Evolutionary conservation across 768 basidiomycete genomes (phyloP).

Genomic region (Hortiboletus flavorubellus): DNA sequence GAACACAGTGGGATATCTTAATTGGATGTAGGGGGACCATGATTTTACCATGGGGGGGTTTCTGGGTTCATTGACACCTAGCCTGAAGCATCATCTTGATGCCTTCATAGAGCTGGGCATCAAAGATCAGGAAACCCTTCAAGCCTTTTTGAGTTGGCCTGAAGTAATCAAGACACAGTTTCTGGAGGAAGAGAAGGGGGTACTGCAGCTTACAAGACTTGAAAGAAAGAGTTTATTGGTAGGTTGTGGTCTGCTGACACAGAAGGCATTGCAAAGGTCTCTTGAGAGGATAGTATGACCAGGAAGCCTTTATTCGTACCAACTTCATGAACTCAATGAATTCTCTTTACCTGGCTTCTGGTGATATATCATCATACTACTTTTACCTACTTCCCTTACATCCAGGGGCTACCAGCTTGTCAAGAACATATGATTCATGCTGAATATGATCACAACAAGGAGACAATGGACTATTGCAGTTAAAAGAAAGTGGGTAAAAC

Average conservation of each 20-base stretch:
- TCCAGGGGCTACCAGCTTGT: neutral
- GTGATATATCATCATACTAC: neutral
- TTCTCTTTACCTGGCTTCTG: neutral
- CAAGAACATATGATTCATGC: slow-evolving; percentile 19
- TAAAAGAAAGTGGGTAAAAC: slow-evolving; percentile 20
- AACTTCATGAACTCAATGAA: neutral
- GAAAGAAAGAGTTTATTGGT: slow-evolving; percentile 19
- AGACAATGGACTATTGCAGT: slow-evolving; percentile 25
- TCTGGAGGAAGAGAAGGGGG: slow-evolving; percentile 9
- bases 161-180: slow-evolving; percentile 12
- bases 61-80: slow-evolving; percentile 20
- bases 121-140: slow-evolving; percentile 18
- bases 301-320: neutral
- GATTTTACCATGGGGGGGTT: slow-evolving; percentile 10
- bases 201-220: slow-evolving; percentile 20
- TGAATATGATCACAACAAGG: slow-evolving; percentile 24
- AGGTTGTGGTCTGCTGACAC: slow-evolving; percentile 2
- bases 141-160: slow-evolving; percentile 25
- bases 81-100: slow-evolving; percentile 17
- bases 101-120: slow-evolving; percentile 23
- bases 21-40: neutral
- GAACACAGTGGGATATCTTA: neutral
- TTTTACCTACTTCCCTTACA: slow-evolving; percentile 4
- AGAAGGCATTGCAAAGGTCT: slow-evolving; percentile 3
- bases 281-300: neutral